A percentile compares a stretch with the other conserved stretches of the same genome.
phyloP scores from a whole-genome alignment of 2,329 filamentous ascomycete genomes.

The Fusarium nurragi region DNA sequence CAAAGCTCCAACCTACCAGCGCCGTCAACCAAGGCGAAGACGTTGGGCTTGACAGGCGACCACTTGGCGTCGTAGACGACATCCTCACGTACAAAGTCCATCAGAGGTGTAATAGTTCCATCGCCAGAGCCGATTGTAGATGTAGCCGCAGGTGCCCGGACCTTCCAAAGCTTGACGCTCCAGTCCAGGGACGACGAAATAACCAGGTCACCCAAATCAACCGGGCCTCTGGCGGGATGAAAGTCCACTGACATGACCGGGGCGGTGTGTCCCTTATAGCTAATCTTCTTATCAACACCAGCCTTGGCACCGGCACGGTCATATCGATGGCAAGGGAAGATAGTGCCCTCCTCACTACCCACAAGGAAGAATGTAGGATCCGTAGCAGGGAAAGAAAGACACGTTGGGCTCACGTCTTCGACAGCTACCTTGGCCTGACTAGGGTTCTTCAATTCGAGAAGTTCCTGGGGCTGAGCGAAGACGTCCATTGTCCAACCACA shows the following conservation, averaged over 20 bases:
- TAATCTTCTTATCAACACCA: conserved; percentile 87
- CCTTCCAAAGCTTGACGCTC: conserved; percentile 97
- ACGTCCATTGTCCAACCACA: conserved; percentile 99
- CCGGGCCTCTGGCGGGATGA: conserved; percentile 88
- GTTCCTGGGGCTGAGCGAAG: conserved; percentile 95
- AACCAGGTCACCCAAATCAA: conserved; percentile 93
- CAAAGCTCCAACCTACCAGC: conserved; percentile 92
- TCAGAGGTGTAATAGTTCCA: conserved; percentile 73
- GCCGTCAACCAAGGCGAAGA: conserved; percentile 95
- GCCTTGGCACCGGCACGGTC: conserved; percentile 97
- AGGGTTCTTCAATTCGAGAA: conserved; percentile 86
- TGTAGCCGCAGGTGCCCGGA: conserved; percentile 80
- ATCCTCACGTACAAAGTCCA: conserved; percentile 94
- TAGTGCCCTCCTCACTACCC: conserved; percentile 94
- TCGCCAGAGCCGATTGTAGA: conserved; percentile 66
- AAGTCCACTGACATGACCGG: conserved; percentile 97
- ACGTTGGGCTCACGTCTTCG: conserved; percentile 94
- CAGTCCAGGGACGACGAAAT: conserved; percentile 94
- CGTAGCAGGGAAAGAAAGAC: conserved; percentile 91
- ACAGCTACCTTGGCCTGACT: conserved; percentile 79
- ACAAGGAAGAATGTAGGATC: conserved; percentile 98
- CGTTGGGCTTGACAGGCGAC: conserved; percentile 92
- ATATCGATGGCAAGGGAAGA: conserved; percentile 96
- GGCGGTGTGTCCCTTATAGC: conserved; percentile 89
- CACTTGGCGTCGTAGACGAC: conserved; percentile 96